Evolutionary conservation across 805 yeast species (phyloP).

Genomic region (Priceomyces castillae): DNA sequence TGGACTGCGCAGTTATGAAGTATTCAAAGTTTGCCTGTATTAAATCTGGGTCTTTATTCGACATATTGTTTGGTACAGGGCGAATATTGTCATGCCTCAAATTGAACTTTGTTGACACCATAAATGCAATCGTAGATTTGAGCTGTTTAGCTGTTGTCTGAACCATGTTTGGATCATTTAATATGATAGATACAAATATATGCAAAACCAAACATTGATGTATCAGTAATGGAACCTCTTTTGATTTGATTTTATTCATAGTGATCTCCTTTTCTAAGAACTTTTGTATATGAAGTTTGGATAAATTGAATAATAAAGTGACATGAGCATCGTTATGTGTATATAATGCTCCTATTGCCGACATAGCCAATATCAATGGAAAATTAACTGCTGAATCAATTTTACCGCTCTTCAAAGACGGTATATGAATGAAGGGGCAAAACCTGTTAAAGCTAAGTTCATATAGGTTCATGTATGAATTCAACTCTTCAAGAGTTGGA

Average conservation of each 20-base stretch:
- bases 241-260: constrained; percentile 44
- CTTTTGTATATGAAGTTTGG: constrained; percentile 64
- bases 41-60: constrained; percentile 20
- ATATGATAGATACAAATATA: constrained; percentile 54
- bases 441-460: constrained; percentile 76
- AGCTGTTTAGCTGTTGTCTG: constrained; percentile 52
- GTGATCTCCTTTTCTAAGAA: constrained; percentile 55
- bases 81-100: constrained; percentile 45
- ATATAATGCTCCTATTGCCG: constrained; percentile 86
- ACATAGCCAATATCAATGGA: constrained; percentile 75
- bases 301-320: constrained; percentile 62
- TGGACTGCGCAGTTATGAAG: constrained; percentile 52
- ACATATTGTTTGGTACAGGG: constrained; percentile 37
- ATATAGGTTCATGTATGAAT: constrained; percentile 70
- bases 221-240: constrained; percentile 55
- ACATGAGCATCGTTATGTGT: constrained; percentile 79
- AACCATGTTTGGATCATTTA: constrained; percentile 50
- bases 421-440: constrained; percentile 81
- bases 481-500: constrained; percentile 74
- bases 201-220: constrained; percentile 56
- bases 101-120: constrained; percentile 51
- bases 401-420: constrained; percentile 44
- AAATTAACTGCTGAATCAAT: constrained; percentile 44
- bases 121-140: constrained; percentile 52
- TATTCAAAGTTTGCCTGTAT: constrained; percentile 47